These are phyloP conservation scores for Globisporangium orthogonon DNA, from an alignment of 352 stramenopile genomes.

Conservation along the genomic window DNA sequence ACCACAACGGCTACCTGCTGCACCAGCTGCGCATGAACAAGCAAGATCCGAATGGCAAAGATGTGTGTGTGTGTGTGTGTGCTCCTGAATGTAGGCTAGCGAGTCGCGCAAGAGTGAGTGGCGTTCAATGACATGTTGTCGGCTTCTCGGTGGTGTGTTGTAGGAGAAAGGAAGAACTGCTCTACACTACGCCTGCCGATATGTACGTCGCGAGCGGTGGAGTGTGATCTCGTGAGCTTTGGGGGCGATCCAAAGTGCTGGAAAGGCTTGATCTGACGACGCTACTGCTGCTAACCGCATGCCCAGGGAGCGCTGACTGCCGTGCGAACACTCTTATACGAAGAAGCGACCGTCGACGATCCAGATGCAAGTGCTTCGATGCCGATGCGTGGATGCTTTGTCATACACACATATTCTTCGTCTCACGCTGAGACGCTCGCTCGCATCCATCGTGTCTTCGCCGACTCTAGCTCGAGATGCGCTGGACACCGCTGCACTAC, in stretches of 20 bases:
- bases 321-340: slow-evolving; percentile 54
- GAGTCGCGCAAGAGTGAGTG: background rate
- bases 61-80: slow-evolving; percentile 21
- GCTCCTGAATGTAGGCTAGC: background rate
- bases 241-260: no score
- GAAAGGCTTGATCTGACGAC: background rate
- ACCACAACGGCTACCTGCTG: slow-evolving; percentile 58
- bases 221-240: no score
- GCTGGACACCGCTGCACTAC: slow-evolving; percentile 75
- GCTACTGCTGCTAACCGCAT: background rate
- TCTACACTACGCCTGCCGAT: slow-evolving; percentile 65
- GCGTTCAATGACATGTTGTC: background rate
- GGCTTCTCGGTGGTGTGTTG: background rate
- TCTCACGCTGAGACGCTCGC: background rate
- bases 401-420: background rate
- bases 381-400: background rate
- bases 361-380: slow-evolving; percentile 33
- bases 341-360: slow-evolving; percentile 73
- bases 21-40: slow-evolving; percentile 55
- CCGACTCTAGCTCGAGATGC: slow-evolving; percentile 51
- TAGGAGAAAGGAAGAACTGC: slow-evolving; percentile 74
- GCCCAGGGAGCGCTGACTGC: slow-evolving; percentile 42
- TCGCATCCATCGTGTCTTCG: background rate
- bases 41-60: slow-evolving; percentile 71
- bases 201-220: slow-evolving; percentile 20